Percentiles rank a stretch among this genome's conserved stretches.
Conservation (phyloP, 208 protist genomes). For the Crithidia sp. region DNA sequence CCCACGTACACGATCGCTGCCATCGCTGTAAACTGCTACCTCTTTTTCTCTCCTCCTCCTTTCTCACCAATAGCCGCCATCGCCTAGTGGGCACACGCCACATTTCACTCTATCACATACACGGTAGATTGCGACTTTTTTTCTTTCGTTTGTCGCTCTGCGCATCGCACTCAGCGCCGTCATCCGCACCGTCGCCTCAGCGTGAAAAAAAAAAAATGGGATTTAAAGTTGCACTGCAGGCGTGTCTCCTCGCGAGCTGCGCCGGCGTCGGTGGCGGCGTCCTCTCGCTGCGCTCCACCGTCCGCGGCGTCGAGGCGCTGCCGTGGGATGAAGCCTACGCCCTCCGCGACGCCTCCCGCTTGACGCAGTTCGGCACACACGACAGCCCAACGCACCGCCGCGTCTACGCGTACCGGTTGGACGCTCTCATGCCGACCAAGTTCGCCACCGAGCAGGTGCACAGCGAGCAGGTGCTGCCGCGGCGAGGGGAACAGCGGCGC, state of each 20-base stretch:
- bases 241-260: conserved; percentile 9
- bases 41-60: too few relatives aligned
- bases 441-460: conserved; percentile 25
- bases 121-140: neutral
- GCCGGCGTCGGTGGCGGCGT: conserved; percentile 13
- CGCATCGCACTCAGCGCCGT: neutral
- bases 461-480: conserved; percentile 2
- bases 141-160: neutral
- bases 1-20: too few relatives aligned
- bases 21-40: too few relatives aligned
- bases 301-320: conserved; percentile 22
- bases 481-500: neutral
- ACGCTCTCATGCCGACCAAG: conserved; percentile 25
- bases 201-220: conserved; percentile 9
- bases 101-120: too few relatives aligned
- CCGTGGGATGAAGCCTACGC: conserved; percentile 12
- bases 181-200: neutral
- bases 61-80: too few relatives aligned
- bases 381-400: conserved; percentile 12
- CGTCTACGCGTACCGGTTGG: conserved; percentile 29
- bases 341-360: conserved; percentile 4
- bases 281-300: conserved; percentile 22
- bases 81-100: too few relatives aligned
- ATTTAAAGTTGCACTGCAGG: conserved; percentile 21
- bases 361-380: neutral